Conservation (phyloP, 805 yeast genomes). For the Nakazawaea sp. region DNA sequence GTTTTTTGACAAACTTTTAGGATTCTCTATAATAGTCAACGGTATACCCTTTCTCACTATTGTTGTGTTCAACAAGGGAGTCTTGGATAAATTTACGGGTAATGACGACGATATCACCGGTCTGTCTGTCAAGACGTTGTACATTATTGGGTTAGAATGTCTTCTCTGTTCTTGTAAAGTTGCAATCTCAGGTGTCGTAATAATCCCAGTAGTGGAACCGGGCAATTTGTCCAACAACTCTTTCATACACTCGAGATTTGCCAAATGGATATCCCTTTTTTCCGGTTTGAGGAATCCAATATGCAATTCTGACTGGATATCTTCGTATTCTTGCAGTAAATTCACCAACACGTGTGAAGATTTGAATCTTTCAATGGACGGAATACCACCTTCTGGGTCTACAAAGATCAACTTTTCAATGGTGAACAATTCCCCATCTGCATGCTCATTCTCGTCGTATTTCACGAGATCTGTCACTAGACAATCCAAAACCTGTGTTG, state of each 20-base stretch:
- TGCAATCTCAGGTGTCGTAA: slow-evolving; percentile 79
- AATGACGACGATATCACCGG: slow-evolving; percentile 87
- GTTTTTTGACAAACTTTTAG: slow-evolving; percentile 25
- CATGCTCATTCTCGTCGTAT: slow-evolving; percentile 15
- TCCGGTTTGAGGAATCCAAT: slow-evolving; percentile 45
- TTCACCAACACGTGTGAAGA: slow-evolving; percentile 86
- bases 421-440: slow-evolving; percentile 24
- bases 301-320: slow-evolving; percentile 54
- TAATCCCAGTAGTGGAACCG: slow-evolving; percentile 65
- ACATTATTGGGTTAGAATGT: slow-evolving; percentile 75
- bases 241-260: slow-evolving; percentile 63
- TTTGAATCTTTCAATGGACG: slow-evolving; percentile 73
- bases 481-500: slow-evolving; percentile 33
- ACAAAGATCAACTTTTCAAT: slow-evolving; percentile 79
- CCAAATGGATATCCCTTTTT: slow-evolving; percentile 48
- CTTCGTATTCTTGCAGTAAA: slow-evolving; percentile 71
- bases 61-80: slow-evolving; percentile 69
- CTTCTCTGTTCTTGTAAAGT: slow-evolving; percentile 27
- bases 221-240: slow-evolving; percentile 44
- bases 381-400: slow-evolving; percentile 86
- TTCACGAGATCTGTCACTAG: slow-evolving; percentile 27
- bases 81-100: slow-evolving; percentile 54
- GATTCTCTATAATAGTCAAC: slow-evolving; percentile 33
- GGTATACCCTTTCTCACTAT: slow-evolving; percentile 72
- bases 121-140: slow-evolving; percentile 86